Evolutionary conservation across 148 eudicot species (phyloP).

Genomic region (Linanthus parryae): DNA sequence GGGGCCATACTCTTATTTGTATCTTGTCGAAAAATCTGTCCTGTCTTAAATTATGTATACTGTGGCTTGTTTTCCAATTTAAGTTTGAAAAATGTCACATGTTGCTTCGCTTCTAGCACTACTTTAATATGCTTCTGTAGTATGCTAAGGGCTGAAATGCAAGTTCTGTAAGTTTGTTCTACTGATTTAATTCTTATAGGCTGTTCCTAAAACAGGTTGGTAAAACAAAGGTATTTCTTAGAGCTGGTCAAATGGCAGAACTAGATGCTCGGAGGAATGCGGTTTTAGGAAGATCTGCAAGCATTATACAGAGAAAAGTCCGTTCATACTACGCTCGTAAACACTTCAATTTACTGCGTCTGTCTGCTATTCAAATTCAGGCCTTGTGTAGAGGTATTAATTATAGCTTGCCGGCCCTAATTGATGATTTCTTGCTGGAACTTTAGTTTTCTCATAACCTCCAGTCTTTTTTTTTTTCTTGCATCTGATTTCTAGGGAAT

Average conservation of each 20-base stretch:
- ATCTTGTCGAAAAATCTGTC: too few species aligned
- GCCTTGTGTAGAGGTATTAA: conserved; percentile 66
- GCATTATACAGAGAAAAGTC: conserved; percentile 58
- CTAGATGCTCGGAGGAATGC: conserved; percentile 69
- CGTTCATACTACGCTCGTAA: conserved; percentile 49
- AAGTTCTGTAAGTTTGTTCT: background rate
- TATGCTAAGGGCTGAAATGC: conserved; percentile 6
- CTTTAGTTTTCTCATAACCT: background rate
- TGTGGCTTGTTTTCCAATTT: too few species aligned
- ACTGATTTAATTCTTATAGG: background rate
- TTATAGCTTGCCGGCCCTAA: too few species aligned
- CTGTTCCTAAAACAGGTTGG: conserved; percentile 61
- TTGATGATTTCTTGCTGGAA: background rate
- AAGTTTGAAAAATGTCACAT: too few species aligned
- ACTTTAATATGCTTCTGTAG: background rate
- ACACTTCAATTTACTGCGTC: conserved; percentile 37
- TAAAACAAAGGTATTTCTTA: conserved; percentile 86
- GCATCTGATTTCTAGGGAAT: conserved; percentile 45
- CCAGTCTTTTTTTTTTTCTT: background rate
- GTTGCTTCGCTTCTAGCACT: too few species aligned
- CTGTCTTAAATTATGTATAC: too few species aligned
- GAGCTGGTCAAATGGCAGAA: conserved; percentile 99
- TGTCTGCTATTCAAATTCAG: conserved; percentile 59
- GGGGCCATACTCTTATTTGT: too few species aligned
- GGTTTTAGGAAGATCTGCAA: conserved; percentile 80